A percentile compares a stretch with the other conserved stretches of the same genome.
phyloP scores from a whole-genome alignment of 805 yeast species.

The Clavispora vitiphila region DNA sequence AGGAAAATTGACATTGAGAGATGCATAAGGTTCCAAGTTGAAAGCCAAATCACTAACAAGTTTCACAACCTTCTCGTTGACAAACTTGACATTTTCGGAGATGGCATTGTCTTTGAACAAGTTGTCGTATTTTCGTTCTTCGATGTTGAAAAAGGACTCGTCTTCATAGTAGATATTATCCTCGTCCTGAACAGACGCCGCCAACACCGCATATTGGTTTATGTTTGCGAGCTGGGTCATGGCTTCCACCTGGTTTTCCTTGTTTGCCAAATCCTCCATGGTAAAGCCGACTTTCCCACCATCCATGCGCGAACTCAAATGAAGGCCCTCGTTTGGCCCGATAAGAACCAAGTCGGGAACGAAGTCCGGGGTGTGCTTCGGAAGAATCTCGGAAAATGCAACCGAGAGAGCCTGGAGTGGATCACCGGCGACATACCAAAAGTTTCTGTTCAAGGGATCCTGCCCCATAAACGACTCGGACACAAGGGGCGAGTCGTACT shows the following conservation, averaged over 20 bases:
- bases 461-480: conserved; percentile 21
- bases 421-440: conserved; percentile 31
- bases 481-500: background rate
- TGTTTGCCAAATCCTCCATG: conserved; percentile 5
- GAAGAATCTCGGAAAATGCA: conserved; percentile 23
- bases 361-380: conserved; percentile 21
- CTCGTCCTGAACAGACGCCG: conserved; percentile 23
- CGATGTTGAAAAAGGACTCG: conserved; percentile 22
- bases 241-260: conserved; percentile 9
- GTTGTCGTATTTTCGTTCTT: conserved; percentile 1
- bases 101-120: conserved; percentile 18
- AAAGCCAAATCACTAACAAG: conserved; percentile 15
- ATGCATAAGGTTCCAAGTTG: conserved; percentile 1
- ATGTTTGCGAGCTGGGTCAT: conserved; percentile 16
- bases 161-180: conserved; percentile 30
- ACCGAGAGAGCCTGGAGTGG: conserved; percentile 22
- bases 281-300: conserved; percentile 2
- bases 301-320: conserved; percentile 5
- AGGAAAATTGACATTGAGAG: conserved; percentile 26
- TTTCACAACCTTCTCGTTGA: conserved; percentile 20
- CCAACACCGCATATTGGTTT: conserved; percentile 16
- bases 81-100: conserved; percentile 18
- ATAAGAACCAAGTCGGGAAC: conserved; percentile 28
- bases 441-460: conserved; percentile 27
- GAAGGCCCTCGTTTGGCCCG: conserved; percentile 31